phyloP scores from a whole-genome alignment of 371 early-diverging fungal species.

The Paraphysoderma sedebokerense region DNA sequence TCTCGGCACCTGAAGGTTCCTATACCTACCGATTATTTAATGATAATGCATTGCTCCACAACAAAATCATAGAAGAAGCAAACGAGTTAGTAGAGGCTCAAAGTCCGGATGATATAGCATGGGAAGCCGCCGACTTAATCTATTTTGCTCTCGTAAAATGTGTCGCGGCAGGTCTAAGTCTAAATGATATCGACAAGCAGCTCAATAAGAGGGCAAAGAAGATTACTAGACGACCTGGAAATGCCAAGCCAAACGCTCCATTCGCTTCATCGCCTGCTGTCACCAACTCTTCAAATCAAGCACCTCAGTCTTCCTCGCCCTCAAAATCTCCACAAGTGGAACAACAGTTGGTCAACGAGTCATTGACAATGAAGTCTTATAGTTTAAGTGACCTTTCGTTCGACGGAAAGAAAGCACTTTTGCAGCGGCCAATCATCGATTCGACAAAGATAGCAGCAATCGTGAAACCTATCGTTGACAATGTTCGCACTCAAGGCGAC shows the following conservation, averaged over 20 bases:
- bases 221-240: constrained; percentile 78
- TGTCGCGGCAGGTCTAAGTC: constrained; percentile 53
- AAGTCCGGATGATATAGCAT: constrained; percentile 59
- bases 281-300: background rate
- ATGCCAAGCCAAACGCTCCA: constrained; percentile 67
- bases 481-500: constrained; percentile 71
- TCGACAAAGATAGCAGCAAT: constrained; percentile 63
- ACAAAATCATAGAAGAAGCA: constrained; percentile 94
- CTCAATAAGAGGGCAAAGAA: constrained; percentile 66
- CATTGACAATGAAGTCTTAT: constrained; percentile 15
- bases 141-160: constrained; percentile 89
- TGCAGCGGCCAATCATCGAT: constrained; percentile 81
- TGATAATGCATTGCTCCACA: constrained; percentile 54
- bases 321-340: background rate
- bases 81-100: constrained; percentile 75
- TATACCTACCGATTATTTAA: constrained; percentile 81
- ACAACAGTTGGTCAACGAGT: background rate
- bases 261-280: background rate
- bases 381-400: constrained; percentile 8
- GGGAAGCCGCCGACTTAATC: constrained; percentile 91
- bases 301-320: background rate
- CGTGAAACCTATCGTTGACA: constrained; percentile 78
- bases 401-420: constrained; percentile 33
- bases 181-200: constrained; percentile 72
- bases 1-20: constrained; percentile 62